Percentiles rank a stretch among this genome's conserved stretches.
These are phyloP conservation scores for Phytophthora chlamydospora DNA, from an alignment of 352 stramenopile species.

Conservation along the genomic window DNA sequence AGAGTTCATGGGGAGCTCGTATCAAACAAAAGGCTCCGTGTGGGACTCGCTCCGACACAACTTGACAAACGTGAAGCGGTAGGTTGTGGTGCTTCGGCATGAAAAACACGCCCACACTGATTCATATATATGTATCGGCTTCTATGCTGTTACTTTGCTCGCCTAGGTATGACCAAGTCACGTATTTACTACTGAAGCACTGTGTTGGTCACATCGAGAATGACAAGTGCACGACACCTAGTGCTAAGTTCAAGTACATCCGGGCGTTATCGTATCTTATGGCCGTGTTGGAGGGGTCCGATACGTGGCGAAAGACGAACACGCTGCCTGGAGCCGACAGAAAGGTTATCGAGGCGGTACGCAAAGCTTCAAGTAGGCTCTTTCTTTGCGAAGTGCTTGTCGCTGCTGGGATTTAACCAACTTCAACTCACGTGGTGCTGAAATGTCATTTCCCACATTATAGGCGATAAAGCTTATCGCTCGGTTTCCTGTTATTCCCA, in stretches of 20 bases:
- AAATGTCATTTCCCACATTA: background rate
- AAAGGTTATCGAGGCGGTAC: constrained; percentile 63
- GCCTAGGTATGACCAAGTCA: constrained; percentile 66
- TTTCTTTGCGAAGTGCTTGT: constrained; percentile 10
- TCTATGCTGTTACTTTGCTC: background rate
- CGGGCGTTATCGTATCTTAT: constrained; percentile 54
- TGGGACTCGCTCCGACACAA: constrained; percentile 69
- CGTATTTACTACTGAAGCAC: constrained; percentile 61
- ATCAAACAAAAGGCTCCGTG: constrained; percentile 61
- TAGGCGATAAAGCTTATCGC: constrained; percentile 50
- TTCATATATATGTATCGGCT: no score
- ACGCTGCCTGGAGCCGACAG: constrained; percentile 46
- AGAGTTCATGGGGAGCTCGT: constrained; percentile 63
- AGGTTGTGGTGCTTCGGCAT: constrained; percentile 9
- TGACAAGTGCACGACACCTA: constrained; percentile 37
- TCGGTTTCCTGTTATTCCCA: constrained; percentile 55
- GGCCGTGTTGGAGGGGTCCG: constrained; percentile 49
- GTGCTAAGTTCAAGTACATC: constrained; percentile 59
- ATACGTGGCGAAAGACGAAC: constrained; percentile 31
- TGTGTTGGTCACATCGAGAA: constrained; percentile 54
- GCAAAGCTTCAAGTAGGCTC: constrained; percentile 32
- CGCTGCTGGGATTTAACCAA: background rate
- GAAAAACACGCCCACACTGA: no score
- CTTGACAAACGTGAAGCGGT: constrained; percentile 74
- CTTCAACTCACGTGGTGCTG: constrained; percentile 6